Evolutionary conservation across 352 stramenopile genomes (phyloP).

Genomic region (Globisporangium megalacanthum): DNA sequence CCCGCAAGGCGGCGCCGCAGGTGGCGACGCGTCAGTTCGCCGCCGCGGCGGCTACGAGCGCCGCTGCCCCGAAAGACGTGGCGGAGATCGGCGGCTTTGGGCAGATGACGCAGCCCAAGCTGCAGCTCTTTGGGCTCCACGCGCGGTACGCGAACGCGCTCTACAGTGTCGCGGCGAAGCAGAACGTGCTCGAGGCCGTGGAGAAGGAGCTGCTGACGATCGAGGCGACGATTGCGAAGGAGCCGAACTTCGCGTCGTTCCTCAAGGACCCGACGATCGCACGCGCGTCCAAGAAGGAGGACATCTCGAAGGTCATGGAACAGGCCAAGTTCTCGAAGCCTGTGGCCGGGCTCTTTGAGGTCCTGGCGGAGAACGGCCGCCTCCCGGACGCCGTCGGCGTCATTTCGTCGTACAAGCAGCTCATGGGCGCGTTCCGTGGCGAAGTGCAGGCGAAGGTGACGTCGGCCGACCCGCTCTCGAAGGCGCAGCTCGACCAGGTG

Average conservation of each 20-base stretch:
- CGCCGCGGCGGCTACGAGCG: conserved; percentile 20
- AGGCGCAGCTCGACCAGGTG: conserved; percentile 91
- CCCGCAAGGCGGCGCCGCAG: conserved; percentile 33
- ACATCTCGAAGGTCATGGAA: conserved; percentile 88
- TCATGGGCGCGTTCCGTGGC: conserved; percentile 95
- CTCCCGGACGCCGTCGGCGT: conserved; percentile 87
- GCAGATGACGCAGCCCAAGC: conserved; percentile 81
- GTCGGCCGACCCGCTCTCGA: conserved; percentile 90
- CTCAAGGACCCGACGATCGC: conserved; percentile 96
- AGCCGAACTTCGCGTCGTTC: conserved; percentile 90
- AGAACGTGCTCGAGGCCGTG: conserved; percentile 73
- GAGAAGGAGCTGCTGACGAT: conserved; percentile 88
- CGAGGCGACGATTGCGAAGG: conserved; percentile 77
- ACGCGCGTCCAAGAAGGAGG: conserved; percentile 91
- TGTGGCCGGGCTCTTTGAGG: conserved; percentile 94
- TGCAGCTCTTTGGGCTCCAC: conserved; percentile 95
- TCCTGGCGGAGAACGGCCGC: conserved; percentile 95
- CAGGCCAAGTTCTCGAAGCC: conserved; percentile 91
- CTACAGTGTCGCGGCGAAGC: conserved; percentile 93
- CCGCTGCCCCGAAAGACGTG: conserved; percentile 30
- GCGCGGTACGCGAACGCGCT: conserved; percentile 97
- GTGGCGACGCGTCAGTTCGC: conserved; percentile 33
- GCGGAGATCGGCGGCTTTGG: conserved; percentile 70
- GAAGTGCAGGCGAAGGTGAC: conserved; percentile 97
- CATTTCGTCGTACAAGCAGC: conserved; percentile 86